These are phyloP conservation scores for Kurtzmaniella cleridarum DNA, from an alignment of 805 yeast species.

Conservation along the genomic window DNA sequence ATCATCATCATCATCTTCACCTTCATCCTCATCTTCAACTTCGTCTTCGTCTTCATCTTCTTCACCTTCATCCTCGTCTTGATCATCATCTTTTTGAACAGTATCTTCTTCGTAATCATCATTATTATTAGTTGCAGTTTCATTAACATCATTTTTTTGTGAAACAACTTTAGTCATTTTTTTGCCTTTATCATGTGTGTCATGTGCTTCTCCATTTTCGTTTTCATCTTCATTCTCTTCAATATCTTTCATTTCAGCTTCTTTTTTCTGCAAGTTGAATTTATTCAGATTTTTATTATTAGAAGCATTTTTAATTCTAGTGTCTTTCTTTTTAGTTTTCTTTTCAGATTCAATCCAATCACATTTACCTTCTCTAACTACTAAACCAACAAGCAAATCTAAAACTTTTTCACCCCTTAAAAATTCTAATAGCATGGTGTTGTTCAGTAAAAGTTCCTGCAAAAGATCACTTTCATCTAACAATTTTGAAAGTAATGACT, in stretches of 20 bases:
- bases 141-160: constrained; percentile 5
- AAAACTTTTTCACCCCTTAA: constrained; percentile 34
- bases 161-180: constrained; percentile 1
- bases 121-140: constrained; percentile 5
- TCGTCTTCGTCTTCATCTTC: constrained; percentile 25
- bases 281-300: background rate
- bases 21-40: constrained; percentile 14
- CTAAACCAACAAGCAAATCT: constrained; percentile 32
- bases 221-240: background rate
- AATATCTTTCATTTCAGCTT: background rate
- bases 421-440: constrained; percentile 37
- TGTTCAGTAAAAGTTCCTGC: constrained; percentile 38
- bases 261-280: background rate
- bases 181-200: background rate
- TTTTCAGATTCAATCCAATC: constrained; percentile 3
- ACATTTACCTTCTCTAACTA: constrained; percentile 25
- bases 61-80: constrained; percentile 7
- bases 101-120: constrained; percentile 7
- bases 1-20: constrained; percentile 20
- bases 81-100: constrained; percentile 1
- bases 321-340: constrained; percentile 2
- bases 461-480: constrained; percentile 39
- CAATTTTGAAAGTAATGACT: constrained; percentile 24
- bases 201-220: background rate
- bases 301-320: background rate